These are phyloP conservation scores for Cylindrodendrum hubeiense DNA, from an alignment of 2,329 filamentous ascomycete genomes.

Conservation along the genomic window DNA sequence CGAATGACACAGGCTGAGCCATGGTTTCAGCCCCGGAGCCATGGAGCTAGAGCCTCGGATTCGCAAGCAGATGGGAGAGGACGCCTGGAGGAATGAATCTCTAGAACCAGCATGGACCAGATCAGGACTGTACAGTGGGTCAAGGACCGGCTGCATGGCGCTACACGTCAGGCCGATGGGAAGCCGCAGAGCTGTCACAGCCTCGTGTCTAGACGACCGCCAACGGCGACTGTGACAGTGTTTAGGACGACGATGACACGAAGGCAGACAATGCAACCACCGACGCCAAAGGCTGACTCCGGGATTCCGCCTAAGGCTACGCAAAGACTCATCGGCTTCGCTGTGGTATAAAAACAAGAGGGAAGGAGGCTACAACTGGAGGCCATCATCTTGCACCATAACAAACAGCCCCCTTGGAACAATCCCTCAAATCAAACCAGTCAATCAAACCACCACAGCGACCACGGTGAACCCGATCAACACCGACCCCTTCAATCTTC, in stretches of 20 bases:
- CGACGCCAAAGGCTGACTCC: conserved; percentile 2
- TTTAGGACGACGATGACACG: conserved; percentile 1
- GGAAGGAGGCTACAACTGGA: neutral
- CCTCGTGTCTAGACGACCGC: neutral
- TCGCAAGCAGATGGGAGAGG: conserved; percentile 23
- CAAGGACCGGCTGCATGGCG: conserved; percentile 23
- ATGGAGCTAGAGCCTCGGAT: conserved; percentile 4
- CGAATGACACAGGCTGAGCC: conserved; percentile 40
- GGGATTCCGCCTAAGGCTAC: neutral
- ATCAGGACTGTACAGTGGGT: conserved; percentile 34
- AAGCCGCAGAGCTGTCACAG: conserved; percentile 15
- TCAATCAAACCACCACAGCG: conserved; percentile 36
- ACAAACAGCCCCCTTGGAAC: conserved; percentile 5
- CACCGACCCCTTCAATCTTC: conserved; percentile 33
- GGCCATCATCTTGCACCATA: neutral
- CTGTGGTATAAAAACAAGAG: conserved; percentile 2
- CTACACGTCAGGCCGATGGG: conserved; percentile 38
- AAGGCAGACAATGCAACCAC: conserved; percentile 17
- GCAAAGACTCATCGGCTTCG: neutral
- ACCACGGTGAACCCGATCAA: conserved; percentile 29
- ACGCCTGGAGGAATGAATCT: conserved; percentile 17
- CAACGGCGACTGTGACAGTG: neutral
- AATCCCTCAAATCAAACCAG: conserved; percentile 24
- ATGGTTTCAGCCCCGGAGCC: conserved; percentile 40
- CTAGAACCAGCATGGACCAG: conserved; percentile 10